Evolutionary conservation across 2,329 filamentous ascomycete genomes (phyloP), one percentile per base, ranked within the genome.

Genomic region (Fusarium humuli): DNA sequence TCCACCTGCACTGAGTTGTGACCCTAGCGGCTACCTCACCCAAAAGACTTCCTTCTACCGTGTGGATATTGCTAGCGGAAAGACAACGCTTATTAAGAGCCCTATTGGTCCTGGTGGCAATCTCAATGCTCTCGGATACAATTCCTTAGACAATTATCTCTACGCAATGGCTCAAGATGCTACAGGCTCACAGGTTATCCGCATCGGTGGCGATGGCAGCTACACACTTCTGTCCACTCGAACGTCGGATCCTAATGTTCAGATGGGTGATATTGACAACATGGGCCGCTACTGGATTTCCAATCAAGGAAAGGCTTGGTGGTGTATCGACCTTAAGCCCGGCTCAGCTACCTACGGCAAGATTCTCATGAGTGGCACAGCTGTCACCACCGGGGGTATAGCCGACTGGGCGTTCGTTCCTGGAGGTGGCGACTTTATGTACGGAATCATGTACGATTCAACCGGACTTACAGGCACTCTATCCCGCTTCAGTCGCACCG

Each of bases 331-430:
- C 25, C 59, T 75, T 10, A 58, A 53, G 40, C 67, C 71, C 2
- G 57, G 59, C 6, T 75, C 73, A 1, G 10, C 67, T 1, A 75
- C 53, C 2, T 74, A 68, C 30, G 71, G 71, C 58, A 61, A 69
- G 25, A 57, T 75, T 25, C 37, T 74, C 3, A 47, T 57, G 46
- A 74, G 50, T 23, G 73, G 73, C 3, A 69, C 63, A 4, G 61
- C 60, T 13, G 54, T 49, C 2, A 61, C 54, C 18, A 42, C 49
- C 22, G 44, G 57, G 16, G 48, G 34, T 14, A 27, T 58, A 7
- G 70, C 67, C 6, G 73, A 75, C 20, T 75, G 73, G 73, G 66
- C 67, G 0, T 75, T 71, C 18, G 73, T 75, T 5, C 73, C 73
- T 6, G 73, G 73, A 12, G 73, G 73, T 16, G 71, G 71, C 12